Conservation (phyloP, 768 basidiomycete species). For the Strobilomyces confusus region DNA sequence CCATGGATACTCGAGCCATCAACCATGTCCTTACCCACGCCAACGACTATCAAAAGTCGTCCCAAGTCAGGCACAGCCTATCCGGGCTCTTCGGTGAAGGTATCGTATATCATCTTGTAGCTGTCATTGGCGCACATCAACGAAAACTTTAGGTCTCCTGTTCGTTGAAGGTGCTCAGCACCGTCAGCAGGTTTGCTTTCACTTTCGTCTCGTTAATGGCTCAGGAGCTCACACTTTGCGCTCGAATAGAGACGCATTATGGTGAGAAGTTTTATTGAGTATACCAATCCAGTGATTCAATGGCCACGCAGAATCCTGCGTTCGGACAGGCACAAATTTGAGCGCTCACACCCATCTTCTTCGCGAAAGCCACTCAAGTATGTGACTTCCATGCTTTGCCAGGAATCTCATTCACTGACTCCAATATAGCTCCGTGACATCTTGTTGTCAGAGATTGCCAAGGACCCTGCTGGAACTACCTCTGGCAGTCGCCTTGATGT, state of each 20-base stretch:
- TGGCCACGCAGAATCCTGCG: slow-evolving; percentile 48
- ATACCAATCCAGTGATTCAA: too few species aligned
- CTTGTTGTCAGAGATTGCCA: slow-evolving; percentile 32
- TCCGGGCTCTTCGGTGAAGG: slow-evolving; percentile 3
- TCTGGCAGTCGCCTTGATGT: slow-evolving; percentile 25
- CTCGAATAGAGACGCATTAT: neutral
- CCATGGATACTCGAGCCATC: slow-evolving; percentile 23
- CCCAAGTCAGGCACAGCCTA: neutral
- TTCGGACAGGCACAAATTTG: slow-evolving; percentile 59
- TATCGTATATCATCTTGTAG: neutral
- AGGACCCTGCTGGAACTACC: slow-evolving; percentile 13
- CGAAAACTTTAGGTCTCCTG: neutral
- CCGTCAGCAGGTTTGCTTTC: slow-evolving; percentile 31
- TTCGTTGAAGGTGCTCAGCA: slow-evolving; percentile 26
- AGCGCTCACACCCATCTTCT: slow-evolving; percentile 53
- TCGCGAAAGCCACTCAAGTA: slow-evolving; percentile 52
- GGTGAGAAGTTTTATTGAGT: too few species aligned
- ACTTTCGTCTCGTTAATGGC: neutral
- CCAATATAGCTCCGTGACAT: slow-evolving; percentile 39
- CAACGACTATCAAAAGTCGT: slow-evolving; percentile 1
- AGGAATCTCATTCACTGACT: neutral
- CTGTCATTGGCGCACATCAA: neutral
- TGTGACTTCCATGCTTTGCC: neutral
- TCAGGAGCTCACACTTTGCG: neutral
- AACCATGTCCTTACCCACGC: slow-evolving; percentile 4